These are phyloP conservation scores for Chlorella sp. DNA, from an alignment of 139 green algal genomes.

Conservation along the genomic window DNA sequence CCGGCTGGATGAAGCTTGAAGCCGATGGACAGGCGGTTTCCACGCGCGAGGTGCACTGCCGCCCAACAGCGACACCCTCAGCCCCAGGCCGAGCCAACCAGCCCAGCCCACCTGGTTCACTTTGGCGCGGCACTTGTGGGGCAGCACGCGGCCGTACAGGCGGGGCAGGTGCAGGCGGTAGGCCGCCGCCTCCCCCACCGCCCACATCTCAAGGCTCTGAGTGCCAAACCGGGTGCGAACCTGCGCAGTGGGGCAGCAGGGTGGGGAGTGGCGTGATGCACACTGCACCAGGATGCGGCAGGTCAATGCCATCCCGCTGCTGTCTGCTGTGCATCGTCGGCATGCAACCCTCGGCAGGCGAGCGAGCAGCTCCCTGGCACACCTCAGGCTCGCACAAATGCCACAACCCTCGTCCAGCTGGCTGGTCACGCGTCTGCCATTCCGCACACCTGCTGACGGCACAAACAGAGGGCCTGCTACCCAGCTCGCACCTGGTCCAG, in stretches of 20 bases:
- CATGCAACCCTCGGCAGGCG: no score
- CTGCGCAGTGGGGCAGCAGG: background rate
- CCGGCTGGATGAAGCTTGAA: background rate
- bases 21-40: background rate
- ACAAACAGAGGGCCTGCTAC: background rate
- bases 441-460: background rate
- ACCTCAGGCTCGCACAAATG: no score
- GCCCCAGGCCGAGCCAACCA: background rate
- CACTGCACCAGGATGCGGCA: background rate
- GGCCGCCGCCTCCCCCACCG: conserved; percentile 10
- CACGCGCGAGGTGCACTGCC: background rate
- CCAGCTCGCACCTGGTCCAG: conserved; percentile 3
- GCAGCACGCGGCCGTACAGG: conserved; percentile 35
- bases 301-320: background rate
- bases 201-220: conserved; percentile 41
- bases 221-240: conserved; percentile 20
- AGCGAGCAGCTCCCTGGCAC: no score
- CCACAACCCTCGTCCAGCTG: no score
- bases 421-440: background rate
- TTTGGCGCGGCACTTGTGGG: conserved; percentile 24
- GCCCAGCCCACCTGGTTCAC: conserved; percentile 17
- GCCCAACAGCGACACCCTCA: background rate
- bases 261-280: background rate
- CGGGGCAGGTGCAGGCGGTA: conserved; percentile 46
- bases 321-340: no score